phyloP scores from a whole-genome alignment of 108 stramenopile genomes.

The Nitzschia sp. region DNA sequence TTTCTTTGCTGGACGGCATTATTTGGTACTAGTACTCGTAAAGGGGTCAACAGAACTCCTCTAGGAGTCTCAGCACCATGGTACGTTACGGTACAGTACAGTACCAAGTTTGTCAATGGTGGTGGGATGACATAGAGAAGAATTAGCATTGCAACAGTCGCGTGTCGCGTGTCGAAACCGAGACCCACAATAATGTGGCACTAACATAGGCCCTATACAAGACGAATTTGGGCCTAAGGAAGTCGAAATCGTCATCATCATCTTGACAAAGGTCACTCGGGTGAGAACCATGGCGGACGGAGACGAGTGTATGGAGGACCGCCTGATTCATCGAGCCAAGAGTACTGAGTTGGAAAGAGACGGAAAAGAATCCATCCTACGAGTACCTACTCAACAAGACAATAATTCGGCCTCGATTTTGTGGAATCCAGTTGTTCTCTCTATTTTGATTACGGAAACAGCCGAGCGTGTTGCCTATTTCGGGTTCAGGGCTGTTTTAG shows the following conservation, averaged over 20 bases:
- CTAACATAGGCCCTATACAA: no score
- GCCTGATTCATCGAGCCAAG: neutral
- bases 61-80: no score
- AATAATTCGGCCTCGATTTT: neutral
- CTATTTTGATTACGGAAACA: slow-evolving; percentile 53
- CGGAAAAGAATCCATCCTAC: neutral
- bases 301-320: neutral
- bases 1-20: no score
- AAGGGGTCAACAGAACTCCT: no score
- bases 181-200: no score
- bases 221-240: neutral
- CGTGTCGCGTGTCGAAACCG: no score
- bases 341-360: neutral
- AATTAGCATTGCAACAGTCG: no score
- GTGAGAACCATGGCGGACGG: neutral
- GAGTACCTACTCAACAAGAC: neutral
- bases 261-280: neutral
- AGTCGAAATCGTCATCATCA: neutral
- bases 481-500: slow-evolving; percentile 59
- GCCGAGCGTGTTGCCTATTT: slow-evolving; percentile 65
- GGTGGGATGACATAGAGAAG: no score
- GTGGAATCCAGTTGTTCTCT: slow-evolving; percentile 31
- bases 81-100: no score
- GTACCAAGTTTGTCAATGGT: no score
- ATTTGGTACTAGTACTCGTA: no score